Percentiles rank a stretch among this genome's conserved stretches.
phyloP scores from a whole-genome alignment of 148 eudicot species.

The Gaultheria prostrata region DNA sequence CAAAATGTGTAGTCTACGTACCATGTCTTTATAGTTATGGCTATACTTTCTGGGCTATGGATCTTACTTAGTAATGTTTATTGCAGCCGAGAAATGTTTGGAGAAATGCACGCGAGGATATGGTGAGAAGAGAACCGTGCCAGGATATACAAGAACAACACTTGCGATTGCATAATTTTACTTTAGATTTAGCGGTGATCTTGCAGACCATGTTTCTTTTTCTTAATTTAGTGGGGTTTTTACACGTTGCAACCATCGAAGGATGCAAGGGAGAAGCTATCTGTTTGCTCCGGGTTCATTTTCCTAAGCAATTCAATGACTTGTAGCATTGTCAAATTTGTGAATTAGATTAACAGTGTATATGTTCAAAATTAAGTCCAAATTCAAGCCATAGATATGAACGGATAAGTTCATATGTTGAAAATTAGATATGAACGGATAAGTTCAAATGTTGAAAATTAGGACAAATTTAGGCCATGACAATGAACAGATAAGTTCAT shows the following conservation, averaged over 20 bases:
- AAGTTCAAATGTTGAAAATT: no score
- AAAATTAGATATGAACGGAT: no score
- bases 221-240: neutral
- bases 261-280: neutral
- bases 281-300: neutral
- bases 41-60: neutral
- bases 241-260: no score
- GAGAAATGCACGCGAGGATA: slow-evolving; percentile 75
- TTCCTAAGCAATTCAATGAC: neutral
- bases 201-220: neutral
- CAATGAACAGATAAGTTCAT: no score
- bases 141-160: slow-evolving; percentile 87
- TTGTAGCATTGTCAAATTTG: neutral
- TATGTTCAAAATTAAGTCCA: no score
- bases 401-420: no score
- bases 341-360: neutral
- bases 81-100: slow-evolving; percentile 91
- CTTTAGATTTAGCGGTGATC: slow-evolving; percentile 1
- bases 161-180: slow-evolving; percentile 42
- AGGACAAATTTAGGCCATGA: no score
- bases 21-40: neutral
- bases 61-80: neutral
- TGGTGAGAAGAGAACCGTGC: slow-evolving; percentile 95
- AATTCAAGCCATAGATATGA: no score
- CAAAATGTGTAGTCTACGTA: no score